Base-by-base conservation (phyloP, 1,284 basidiomycete genomes). In the Taiwanofungus camphoratus region DNA sequence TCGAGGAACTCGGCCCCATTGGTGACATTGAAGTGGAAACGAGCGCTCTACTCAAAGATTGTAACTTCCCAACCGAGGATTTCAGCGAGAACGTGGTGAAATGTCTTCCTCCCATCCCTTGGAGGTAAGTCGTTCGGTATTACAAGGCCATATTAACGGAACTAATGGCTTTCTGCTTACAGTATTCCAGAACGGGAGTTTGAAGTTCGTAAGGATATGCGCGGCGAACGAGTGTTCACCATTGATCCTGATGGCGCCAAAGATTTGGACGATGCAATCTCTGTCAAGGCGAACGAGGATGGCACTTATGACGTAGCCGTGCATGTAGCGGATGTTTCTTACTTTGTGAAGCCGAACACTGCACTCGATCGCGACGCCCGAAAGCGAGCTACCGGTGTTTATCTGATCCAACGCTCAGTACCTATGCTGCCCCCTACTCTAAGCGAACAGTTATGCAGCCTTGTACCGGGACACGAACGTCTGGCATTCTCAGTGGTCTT, bases 21-120 rank as follows among this genome's bases (percentile, higher is more conserved):
- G 96, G 96, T 32, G 90, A 98, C 54, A 85, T 94, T 39, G 93
- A 98, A 65, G 94, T 97, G 6, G 95, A 99, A 68, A 98, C 95
- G 1, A 93, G 91, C 53, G 96, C 96, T 11, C 71, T 99, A 46
- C 76, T 99, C 53, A 98, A 98, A 66, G 95, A 99, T 64, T 96
- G 92, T 73, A 97, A 98, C 66, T 94, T 94, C 80, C 92, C 92
- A 1, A 90, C 89, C 0, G 92, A 95, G 62, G 92, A 95, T 52
- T 94, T 94, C 63, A 78, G 83, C 12, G 92, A 94, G 36, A 88
- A 88, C 56, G 93, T 96, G n/a, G 66, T 93, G 56, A 97, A 97
- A 65, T 97, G 94, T 61, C 69, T 99, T 23, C 96, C 96, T 22
- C 92, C 95, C 29, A 74, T 88, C 46, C 93, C 94, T 7, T 98